Evolutionary conservation across 345 rosid species (phyloP).

Genomic region (Rhodomyrtus tomentosa): DNA sequence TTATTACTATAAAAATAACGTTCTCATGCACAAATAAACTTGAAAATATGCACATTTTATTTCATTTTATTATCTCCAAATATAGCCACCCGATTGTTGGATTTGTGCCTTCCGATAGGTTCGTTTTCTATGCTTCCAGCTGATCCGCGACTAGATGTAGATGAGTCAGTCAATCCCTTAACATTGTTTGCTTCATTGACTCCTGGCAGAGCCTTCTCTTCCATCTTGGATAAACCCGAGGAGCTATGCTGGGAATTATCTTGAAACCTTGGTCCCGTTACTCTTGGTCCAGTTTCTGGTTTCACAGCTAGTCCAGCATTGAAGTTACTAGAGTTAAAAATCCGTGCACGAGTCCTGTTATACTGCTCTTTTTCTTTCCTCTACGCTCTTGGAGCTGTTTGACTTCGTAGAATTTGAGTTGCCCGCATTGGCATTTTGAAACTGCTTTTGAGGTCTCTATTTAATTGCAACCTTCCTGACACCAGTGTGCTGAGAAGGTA

Average conservation of each 20-base stretch:
- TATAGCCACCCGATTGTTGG: conserved; percentile 55
- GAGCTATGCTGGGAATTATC: conserved; percentile 26
- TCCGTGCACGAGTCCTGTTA: conserved; percentile 68
- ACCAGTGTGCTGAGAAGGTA: conserved; percentile 46
- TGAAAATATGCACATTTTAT: no score
- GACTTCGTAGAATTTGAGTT: conserved; percentile 33
- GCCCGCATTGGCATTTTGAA: conserved; percentile 14
- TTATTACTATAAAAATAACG: no score
- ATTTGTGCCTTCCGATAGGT: conserved; percentile 38
- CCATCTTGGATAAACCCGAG: conserved; percentile 24
- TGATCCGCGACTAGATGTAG: conserved; percentile 34
- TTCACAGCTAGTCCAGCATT: conserved; percentile 20
- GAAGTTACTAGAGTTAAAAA: conserved; percentile 37
- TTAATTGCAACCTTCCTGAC: conserved; percentile 59
- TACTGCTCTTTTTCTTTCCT: conserved; percentile 84
- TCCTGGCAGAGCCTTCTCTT: conserved; percentile 31
- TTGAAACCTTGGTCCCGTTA: conserved; percentile 28
- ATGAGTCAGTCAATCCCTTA: conserved; percentile 36
- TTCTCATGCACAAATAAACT: no score
- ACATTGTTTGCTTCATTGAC: conserved; percentile 28
- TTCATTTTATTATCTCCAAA: no score
- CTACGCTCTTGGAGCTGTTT: conserved; percentile 54
- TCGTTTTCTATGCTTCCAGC: conserved; percentile 62
- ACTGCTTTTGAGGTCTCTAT: conserved; percentile 55
- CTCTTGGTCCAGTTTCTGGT: conserved; percentile 32